phyloP scores from a whole-genome alignment of 2,329 filamentous ascomycete species.

The Cladosporium sp. region DNA sequence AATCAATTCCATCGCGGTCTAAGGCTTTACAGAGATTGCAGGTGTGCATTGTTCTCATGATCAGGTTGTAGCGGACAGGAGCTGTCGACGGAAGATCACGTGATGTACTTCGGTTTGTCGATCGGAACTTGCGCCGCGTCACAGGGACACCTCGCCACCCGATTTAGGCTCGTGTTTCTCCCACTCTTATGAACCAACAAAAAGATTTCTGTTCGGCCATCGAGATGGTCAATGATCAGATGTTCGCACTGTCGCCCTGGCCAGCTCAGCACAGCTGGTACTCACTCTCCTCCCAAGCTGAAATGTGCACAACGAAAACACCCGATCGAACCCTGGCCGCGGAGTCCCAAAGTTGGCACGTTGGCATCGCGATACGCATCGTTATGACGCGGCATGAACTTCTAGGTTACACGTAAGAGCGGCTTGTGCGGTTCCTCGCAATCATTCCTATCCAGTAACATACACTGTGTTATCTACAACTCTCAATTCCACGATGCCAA shows the following conservation, averaged over 20 bases:
- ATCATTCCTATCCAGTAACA: neutral
- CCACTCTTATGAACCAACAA: neutral
- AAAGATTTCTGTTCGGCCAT: neutral
- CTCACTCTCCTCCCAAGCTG: neutral
- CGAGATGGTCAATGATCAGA: neutral
- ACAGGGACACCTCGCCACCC: neutral
- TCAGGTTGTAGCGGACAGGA: neutral
- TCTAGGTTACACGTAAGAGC: neutral
- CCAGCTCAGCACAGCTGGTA: neutral
- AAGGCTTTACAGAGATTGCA: neutral
- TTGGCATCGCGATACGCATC: conserved; percentile 1
- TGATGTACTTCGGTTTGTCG: neutral
- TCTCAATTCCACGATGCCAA: neutral
- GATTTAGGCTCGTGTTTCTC: neutral
- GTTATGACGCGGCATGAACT: conserved; percentile 11
- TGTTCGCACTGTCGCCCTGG: neutral
- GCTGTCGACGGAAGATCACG: neutral
- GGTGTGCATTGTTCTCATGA: neutral
- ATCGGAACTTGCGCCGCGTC: neutral
- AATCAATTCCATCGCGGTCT: neutral
- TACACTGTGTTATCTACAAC: neutral
- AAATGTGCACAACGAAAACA: neutral
- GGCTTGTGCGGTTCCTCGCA: neutral
- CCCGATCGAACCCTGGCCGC: neutral
- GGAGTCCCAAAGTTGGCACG: conserved; percentile 5